These are phyloP conservation scores for Venturia aucupariae DNA, from an alignment of 2,329 filamentous ascomycete species.

Conservation along the genomic window DNA sequence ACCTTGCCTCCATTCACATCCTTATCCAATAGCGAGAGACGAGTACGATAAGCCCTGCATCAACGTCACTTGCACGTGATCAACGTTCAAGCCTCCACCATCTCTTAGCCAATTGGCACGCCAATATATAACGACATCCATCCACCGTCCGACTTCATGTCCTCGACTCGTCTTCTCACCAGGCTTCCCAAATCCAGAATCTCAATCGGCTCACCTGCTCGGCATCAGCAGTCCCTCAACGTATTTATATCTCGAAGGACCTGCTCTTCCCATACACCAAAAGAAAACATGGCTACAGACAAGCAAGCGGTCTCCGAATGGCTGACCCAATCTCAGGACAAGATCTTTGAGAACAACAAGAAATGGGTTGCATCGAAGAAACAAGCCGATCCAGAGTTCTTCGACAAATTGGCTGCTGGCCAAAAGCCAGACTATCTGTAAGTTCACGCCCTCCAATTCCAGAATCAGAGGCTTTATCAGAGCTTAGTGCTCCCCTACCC, in stretches of 20 bases:
- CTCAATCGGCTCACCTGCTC: background rate
- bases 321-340: slow-evolving; percentile 54
- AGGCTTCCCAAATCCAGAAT: background rate
- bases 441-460: slow-evolving; percentile 11
- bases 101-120: slow-evolving; percentile 5
- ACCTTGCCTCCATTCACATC: background rate
- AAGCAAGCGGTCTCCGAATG: slow-evolving; percentile 39
- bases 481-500: background rate
- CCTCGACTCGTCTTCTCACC: background rate
- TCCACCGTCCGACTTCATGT: background rate
- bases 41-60: background rate
- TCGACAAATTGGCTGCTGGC: slow-evolving; percentile 52
- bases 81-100: background rate
- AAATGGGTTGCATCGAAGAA: slow-evolving; percentile 54
- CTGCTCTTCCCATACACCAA: background rate
- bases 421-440: slow-evolving; percentile 61
- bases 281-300: background rate
- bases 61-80: background rate
- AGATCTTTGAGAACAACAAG: slow-evolving; percentile 60
- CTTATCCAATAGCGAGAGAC: background rate
- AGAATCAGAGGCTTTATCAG: background rate
- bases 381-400: slow-evolving; percentile 54
- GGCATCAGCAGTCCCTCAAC: background rate
- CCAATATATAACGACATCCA: background rate
- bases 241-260: background rate